These are phyloP conservation scores for Neofusicoccum ribis DNA, from an alignment of 2,329 filamentous ascomycete genomes.

Conservation along the genomic window DNA sequence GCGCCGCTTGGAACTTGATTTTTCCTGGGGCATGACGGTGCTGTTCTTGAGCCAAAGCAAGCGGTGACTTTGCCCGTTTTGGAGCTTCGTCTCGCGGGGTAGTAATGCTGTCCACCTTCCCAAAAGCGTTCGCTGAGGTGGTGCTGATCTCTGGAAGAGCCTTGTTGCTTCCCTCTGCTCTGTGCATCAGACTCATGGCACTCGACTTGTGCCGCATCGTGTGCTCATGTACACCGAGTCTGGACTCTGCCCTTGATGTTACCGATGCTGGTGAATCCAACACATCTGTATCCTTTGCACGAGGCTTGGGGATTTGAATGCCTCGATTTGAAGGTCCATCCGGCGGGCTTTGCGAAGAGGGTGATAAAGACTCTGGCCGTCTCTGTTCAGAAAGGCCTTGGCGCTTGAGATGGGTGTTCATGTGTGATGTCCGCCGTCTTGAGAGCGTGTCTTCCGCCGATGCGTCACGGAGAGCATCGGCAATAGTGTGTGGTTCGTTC, in stretches of 20 bases:
- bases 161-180: conserved; percentile 56
- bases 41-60: conserved; percentile 31
- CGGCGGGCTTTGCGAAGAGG: conserved; percentile 9
- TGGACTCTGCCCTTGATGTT: conserved; percentile 22
- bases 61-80: conserved; percentile 30
- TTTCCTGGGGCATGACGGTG: conserved; percentile 34
- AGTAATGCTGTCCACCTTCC: conserved; percentile 59
- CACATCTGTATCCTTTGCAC: neutral
- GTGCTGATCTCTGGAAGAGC: conserved; percentile 65
- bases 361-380: conserved; percentile 28
- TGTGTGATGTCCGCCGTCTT: conserved; percentile 41
- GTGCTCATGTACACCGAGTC: conserved; percentile 5
- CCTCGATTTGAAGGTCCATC: conserved; percentile 32
- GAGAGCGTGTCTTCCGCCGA: conserved; percentile 71
- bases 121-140: conserved; percentile 64
- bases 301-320: conserved; percentile 29
- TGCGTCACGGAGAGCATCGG: conserved; percentile 87
- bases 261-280: conserved; percentile 11
- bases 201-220: conserved; percentile 51
- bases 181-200: conserved; percentile 61
- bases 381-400: conserved; percentile 16
- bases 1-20: conserved; percentile 61
- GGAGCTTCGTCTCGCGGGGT: conserved; percentile 32
- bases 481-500: conserved; percentile 69
- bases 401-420: conserved; percentile 43